These are phyloP conservation scores for Clarireedia sp. DNA, from an alignment of 2,329 filamentous ascomycete species.

Conservation along the genomic window DNA sequence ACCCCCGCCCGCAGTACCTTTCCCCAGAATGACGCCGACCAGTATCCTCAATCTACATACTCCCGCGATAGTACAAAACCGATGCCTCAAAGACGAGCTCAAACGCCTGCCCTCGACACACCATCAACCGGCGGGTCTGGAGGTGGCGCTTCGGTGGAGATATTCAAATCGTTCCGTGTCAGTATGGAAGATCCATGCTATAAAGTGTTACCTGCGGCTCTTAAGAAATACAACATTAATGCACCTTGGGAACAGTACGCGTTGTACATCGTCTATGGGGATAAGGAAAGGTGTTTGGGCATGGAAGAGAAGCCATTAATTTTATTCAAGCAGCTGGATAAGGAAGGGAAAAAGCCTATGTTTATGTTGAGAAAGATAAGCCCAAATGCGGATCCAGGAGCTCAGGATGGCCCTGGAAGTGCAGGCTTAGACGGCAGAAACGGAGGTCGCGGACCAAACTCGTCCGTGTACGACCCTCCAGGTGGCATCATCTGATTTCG, in stretches of 20 bases:
- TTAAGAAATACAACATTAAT: conserved; percentile 98
- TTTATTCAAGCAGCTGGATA: conserved; percentile 93
- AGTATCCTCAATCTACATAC: conserved; percentile 24
- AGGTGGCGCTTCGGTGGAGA: conserved; percentile 62
- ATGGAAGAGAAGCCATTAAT: conserved; percentile 91
- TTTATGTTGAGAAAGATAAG: conserved; percentile 69
- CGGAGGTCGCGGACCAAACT: conserved; percentile 14
- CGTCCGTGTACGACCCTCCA: conserved; percentile 25
- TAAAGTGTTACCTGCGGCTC: conserved; percentile 88
- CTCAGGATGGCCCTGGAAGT: conserved; percentile 32
- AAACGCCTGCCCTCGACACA: conserved; percentile 55
- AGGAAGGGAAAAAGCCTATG: conserved; percentile 79
- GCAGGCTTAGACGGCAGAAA: conserved; percentile 16
- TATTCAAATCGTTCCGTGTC: conserved; percentile 98
- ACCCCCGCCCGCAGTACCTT: conserved; percentile 49
- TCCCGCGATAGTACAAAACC: conserved; percentile 29
- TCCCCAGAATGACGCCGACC: conserved; percentile 38
- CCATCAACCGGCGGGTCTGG: conserved; percentile 41
- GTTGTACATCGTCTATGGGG: conserved; percentile 96
- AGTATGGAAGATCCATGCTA: conserved; percentile 97
- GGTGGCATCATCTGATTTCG: conserved; percentile 28
- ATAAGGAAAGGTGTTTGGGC: conserved; percentile 88
- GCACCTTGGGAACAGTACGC: conserved; percentile 97
- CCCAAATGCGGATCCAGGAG: conserved; percentile 24
- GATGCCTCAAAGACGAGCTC: conserved; percentile 44